Evolutionary conservation across 768 basidiomycete species (phyloP), one percentile per base, ranked within the genome.

Genomic region (Scleroderma bovista): DNA sequence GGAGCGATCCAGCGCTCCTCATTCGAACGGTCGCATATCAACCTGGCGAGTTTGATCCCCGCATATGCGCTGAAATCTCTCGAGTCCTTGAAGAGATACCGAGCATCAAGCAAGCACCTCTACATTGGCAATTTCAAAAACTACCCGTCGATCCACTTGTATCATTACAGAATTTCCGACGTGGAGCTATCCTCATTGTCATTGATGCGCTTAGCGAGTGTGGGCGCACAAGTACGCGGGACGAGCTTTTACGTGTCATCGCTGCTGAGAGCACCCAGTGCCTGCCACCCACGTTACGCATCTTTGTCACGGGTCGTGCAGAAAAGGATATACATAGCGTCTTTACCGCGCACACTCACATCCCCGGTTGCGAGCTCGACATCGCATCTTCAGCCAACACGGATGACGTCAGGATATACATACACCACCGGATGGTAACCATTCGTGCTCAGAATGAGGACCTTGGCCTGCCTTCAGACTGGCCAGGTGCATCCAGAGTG

Each of bases 161-260:
- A n/a, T 46, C 46, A 20, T 17, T 57, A 32, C 16, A 36, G 6
- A 53, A 57, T 48, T 51, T 39, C 56, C 47, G 45, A 54, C 52
- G 48, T 51, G 60, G 51, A 33, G 66, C 66, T 6, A 56, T 65
- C 23, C 45, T 70, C 16, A 32, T 71, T 10, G 46, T 71, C n/a
- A 67, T 70, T 46, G 69, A 70, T 26, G 67, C 66, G 3, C 55
- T 70, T 1, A 70, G 70, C 37, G 70, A 70, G 51, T 71, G 69
- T 20, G 56, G 53, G 13, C 55, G 56, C 16, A 55, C 60, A 3
- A 19, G 37, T 5, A 48, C 55, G 8, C 59, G 68, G 15, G 57
- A 61, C 20, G 63, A 60, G n/a, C 56, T 70, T 16, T 50, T 70
- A 20, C 52, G 22, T n/a, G 41, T 68, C 4, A 46, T 70, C n/a